Evolutionary conservation across 2,329 filamentous ascomycete species (phyloP).

Genomic region (Monilinia vaccinii-corymbosi): DNA sequence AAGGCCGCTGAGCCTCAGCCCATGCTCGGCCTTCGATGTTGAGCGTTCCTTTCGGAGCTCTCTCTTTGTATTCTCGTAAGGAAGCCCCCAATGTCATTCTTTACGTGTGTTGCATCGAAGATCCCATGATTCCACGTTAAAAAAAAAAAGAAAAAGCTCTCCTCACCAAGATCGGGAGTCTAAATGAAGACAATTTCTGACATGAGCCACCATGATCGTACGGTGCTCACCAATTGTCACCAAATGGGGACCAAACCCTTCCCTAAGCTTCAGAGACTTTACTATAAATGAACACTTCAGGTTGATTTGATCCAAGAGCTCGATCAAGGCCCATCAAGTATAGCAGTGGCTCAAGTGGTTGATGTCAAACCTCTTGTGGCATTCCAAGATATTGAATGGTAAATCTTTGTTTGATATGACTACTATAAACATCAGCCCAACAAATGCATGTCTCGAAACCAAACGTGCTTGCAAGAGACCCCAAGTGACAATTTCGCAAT

Average conservation of each 20-base stretch:
- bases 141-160: neutral
- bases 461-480: neutral
- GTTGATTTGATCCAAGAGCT: neutral
- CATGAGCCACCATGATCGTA: neutral
- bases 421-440: conserved; percentile 12
- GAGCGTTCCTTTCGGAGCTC: neutral
- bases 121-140: neutral
- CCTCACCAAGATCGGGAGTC: neutral
- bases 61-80: neutral
- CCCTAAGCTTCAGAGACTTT: neutral
- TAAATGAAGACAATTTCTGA: neutral
- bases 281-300: neutral
- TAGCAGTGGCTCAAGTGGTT: neutral
- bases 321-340: neutral
- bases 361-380: neutral
- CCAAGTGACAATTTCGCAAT: neutral
- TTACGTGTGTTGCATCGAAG: neutral
- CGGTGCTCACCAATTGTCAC: neutral
- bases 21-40: neutral
- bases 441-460: neutral
- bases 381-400: neutral
- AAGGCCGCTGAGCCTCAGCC: neutral
- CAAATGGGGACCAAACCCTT: neutral
- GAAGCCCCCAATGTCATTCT: neutral
- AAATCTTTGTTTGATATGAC: conserved; percentile 3